Conservation (phyloP, 2,329 filamentous ascomycete species). For the Pseudofabraea citricarpa region DNA sequence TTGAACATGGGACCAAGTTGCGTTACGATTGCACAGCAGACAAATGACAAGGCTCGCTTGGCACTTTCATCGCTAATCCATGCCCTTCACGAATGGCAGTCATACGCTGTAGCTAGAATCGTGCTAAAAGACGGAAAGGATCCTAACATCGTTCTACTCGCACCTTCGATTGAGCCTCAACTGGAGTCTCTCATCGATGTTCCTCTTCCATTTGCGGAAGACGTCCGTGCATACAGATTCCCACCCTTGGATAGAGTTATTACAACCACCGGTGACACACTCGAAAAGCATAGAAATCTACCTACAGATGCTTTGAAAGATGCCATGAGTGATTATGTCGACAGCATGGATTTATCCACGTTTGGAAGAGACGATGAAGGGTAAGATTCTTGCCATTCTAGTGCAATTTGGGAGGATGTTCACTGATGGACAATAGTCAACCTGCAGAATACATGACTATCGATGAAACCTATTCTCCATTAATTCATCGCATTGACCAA, state of each 20-base stretch:
- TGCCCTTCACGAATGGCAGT: slow-evolving; percentile 78
- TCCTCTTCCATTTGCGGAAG: slow-evolving; percentile 88
- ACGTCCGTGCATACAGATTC: slow-evolving; percentile 85
- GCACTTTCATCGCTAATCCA: slow-evolving; percentile 87
- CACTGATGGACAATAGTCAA: slow-evolving; percentile 31
- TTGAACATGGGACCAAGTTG: slow-evolving; percentile 79
- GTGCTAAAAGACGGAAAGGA: slow-evolving; percentile 80
- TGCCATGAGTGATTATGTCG: slow-evolving; percentile 88
- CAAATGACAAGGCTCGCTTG: slow-evolving; percentile 76
- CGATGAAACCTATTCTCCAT: slow-evolving; percentile 78
- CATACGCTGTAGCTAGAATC: slow-evolving; percentile 80
- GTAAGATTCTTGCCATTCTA: slow-evolving; percentile 37
- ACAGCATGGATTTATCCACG: slow-evolving; percentile 80
- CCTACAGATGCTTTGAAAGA: slow-evolving; percentile 68
- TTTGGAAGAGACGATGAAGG: slow-evolving; percentile 72
- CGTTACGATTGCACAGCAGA: slow-evolving; percentile 70
- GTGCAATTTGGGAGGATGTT: neutral
- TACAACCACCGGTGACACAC: slow-evolving; percentile 75
- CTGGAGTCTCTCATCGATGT: slow-evolving; percentile 86
- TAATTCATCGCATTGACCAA: slow-evolving; percentile 84
- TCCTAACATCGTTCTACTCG: slow-evolving; percentile 71
- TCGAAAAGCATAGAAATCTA: slow-evolving; percentile 79
- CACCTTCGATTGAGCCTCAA: slow-evolving; percentile 72
- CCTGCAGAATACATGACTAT: slow-evolving; percentile 66
- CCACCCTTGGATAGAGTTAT: slow-evolving; percentile 83